Evolutionary conservation across 768 basidiomycete species (phyloP), one percentile per base, ranked within the genome.

Genomic region (Hericium alpestre): DNA sequence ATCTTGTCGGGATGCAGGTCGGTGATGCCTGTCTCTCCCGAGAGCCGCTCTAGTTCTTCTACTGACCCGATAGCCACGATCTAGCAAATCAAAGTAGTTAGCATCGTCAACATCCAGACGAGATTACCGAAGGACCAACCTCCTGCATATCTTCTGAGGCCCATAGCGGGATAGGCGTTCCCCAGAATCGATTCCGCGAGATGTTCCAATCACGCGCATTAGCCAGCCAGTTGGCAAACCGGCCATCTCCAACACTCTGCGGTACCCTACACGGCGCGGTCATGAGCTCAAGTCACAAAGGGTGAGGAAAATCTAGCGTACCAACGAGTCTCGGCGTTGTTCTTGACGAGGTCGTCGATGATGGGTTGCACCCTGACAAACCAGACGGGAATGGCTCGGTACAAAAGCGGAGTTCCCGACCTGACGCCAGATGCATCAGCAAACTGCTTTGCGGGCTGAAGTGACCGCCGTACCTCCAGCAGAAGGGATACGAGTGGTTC

Each of bases 181-280:
- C 96, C 94, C 94, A 99, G 69, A 98, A 99, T 51, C 96, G 81
- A 75, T 98, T 98, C 60, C 96, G 82, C n/a, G 94, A 96, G 61
- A 99, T 79, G 67, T 97, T 98, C 96, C 96, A 99, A 67, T 99
- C 96, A 20, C 94, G 82, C n/a, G 96, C 96, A 70, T 95, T 97
- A 51, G 88, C 86, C 53, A 99, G 77, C 96, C 96, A 99, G 70
- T 92, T 94, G 20, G 93, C 93, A 67, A 99, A 99, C 38, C 95
- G 80, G 62, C 86, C 82, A 58, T 97, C 94, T 6, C 93, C 90
- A 49, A 98, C 86, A 59, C 73, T 78, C 65, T 91, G 86, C 10
- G 96, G 96, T 2, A 99, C 96, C 91, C 90, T 92, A 51, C 11
- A 18, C 47, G 40, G 20, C 22, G 55, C 13, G 22, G 3, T 8